Evolutionary conservation across 2,329 filamentous ascomycete species (phyloP), one percentile per base, ranked within the genome.

Genomic region (Colletotrichum karsti): DNA sequence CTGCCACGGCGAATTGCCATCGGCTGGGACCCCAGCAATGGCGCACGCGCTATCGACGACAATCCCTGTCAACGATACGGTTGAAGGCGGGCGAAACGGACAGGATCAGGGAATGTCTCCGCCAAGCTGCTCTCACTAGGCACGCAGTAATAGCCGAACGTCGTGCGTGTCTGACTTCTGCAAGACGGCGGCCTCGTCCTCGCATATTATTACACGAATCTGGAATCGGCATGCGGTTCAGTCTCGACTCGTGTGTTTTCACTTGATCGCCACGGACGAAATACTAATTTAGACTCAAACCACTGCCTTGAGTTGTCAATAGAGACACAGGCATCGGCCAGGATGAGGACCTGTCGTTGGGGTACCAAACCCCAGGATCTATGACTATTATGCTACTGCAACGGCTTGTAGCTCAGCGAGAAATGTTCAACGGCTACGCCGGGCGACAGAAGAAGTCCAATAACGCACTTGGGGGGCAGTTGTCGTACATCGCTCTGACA

Each of bases 401-500:
- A 13, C 24, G 22, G 44, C 13, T 22, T 20, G 44, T 30, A 46
- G 33, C 28, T 67, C 58, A n/a, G 50, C 30, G 24, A 13, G 15
- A 15, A 30, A 54, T 15, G 22, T 22, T 20, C 5, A 26, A 33
- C 41, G 18, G 41, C 20, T 10, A 30, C 9, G 28, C 42, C 41
- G 41, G 26, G 41, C 5, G 18, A 39, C 37, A 28, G 18, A n/a
- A 55, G 37, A 50, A 10, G 22, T 15, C 20, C 44, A 48, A 48
- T 26, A 13, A 48, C 12, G 46, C 26, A 37, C 30, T 53, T 22
- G 28, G 57, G 8, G 50, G 37, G 51, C 39, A 41, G 22, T 56
- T 44, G 54, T 59, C 44, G 30, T 70, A 46, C 33, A 63, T 56
- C 57, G 50, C 58, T 71, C 61, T 69, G 67, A 72, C 70, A 58